Percentiles rank a stretch among this genome's conserved stretches.
These are phyloP conservation scores for Cryptococcus sp. DNA, from an alignment of 1,284 basidiomycete species.

Conservation along the genomic window DNA sequence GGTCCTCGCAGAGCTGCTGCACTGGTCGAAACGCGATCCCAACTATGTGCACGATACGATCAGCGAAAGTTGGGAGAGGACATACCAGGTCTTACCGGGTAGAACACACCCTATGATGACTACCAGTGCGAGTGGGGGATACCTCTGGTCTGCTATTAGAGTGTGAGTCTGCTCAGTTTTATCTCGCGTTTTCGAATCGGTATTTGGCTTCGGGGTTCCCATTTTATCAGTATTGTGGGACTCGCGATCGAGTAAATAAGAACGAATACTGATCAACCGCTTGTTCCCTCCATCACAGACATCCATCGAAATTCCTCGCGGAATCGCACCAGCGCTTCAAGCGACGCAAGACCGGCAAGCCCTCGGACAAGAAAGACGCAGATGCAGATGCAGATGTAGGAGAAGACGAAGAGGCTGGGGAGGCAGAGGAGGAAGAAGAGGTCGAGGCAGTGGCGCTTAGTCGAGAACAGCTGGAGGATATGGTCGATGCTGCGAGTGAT, in stretches of 20 bases:
- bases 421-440: background rate
- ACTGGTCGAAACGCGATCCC: slow-evolving; percentile 66
- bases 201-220: background rate
- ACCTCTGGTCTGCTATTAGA: slow-evolving; percentile 78
- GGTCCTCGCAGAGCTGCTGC: slow-evolving; percentile 76
- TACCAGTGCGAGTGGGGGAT: slow-evolving; percentile 85
- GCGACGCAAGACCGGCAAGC: slow-evolving; percentile 21
- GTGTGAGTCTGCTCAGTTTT: slow-evolving; percentile 62
- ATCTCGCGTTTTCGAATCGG: slow-evolving; percentile 2
- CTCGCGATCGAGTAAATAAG: too few relatives aligned
- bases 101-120: slow-evolving; percentile 95
- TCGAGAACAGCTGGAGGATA: slow-evolving; percentile 1
- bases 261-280: background rate
- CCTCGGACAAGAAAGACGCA: background rate
- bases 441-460: background rate
- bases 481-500: background rate
- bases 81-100: slow-evolving; percentile 90
- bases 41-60: slow-evolving; percentile 77
- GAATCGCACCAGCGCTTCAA: slow-evolving; percentile 36
- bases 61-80: slow-evolving; percentile 84
- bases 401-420: slow-evolving; percentile 3
- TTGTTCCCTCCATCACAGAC: slow-evolving; percentile 12
- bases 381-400: background rate
- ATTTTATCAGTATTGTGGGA: background rate
- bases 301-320: slow-evolving; percentile 33